These are phyloP conservation scores for Ustilago tritici DNA, from an alignment of 1,284 basidiomycete species.

Conservation along the genomic window DNA sequence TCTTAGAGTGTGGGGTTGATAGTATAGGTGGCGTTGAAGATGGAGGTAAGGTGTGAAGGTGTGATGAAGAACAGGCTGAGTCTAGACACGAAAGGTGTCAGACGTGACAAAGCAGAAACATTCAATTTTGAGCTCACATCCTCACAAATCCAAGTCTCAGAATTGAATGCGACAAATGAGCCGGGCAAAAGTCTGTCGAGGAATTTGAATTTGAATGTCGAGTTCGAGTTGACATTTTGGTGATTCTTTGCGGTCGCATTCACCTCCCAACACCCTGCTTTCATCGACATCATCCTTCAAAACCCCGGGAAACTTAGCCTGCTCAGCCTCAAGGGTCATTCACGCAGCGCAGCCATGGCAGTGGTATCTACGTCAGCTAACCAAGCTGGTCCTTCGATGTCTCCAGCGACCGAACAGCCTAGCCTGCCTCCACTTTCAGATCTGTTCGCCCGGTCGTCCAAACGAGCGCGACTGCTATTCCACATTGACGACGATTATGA, in stretches of 20 bases:
- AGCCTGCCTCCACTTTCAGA: constrained; percentile 46
- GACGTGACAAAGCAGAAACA: constrained; percentile 3
- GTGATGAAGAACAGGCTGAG: neutral
- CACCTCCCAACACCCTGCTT: neutral
- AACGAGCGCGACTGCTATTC: constrained; percentile 44
- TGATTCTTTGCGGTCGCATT: constrained; percentile 18
- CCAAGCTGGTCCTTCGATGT: constrained; percentile 23
- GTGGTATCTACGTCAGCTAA: constrained; percentile 15
- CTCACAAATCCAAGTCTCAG: neutral
- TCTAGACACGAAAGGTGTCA: constrained; percentile 14
- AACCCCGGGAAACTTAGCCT: neutral
- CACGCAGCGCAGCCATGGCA: constrained; percentile 8
- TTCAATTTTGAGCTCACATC: constrained; percentile 8
- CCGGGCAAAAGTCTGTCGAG: constrained; percentile 6
- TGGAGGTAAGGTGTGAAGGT: neutral
- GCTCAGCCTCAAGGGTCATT: neutral
- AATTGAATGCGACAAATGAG: constrained; percentile 38
- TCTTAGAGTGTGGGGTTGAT: neutral
- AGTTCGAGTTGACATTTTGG: constrained; percentile 14
- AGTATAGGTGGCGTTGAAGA: constrained; percentile 11
- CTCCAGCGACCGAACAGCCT: constrained; percentile 15
- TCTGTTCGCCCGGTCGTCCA: constrained; percentile 44
- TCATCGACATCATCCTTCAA: neutral
- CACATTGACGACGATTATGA: constrained; percentile 43
- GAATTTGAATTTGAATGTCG: constrained; percentile 26